These are phyloP conservation scores for Colletotrichum godetiae DNA, from an alignment of 2,329 filamentous ascomycete species.

Conservation along the genomic window DNA sequence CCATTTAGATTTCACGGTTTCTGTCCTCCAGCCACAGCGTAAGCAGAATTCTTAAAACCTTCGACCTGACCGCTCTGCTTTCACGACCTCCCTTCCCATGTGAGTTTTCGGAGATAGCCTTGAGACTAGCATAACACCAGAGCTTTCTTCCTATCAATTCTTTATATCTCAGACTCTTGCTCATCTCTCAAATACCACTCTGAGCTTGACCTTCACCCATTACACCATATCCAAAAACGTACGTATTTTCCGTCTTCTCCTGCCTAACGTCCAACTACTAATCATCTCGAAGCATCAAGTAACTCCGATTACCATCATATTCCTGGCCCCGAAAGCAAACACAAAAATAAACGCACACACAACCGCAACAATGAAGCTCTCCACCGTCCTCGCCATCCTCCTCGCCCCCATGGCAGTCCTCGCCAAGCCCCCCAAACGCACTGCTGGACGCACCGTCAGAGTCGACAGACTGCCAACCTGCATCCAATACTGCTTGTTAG, in stretches of 20 bases:
- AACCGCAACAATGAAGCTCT: not conserved
- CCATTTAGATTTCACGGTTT: too few relatives aligned
- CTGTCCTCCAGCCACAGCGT: too few relatives aligned
- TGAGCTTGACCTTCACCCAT: not conserved
- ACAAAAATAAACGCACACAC: not conserved
- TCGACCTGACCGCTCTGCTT: not conserved
- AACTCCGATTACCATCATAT: not conserved
- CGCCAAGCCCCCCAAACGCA: not conserved
- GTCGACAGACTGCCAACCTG: not conserved
- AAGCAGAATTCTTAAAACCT: not conserved
- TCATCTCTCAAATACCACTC: not conserved
- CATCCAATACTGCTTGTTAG: not conserved
- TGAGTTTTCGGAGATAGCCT: too few relatives aligned
- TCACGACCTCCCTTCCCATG: not conserved
- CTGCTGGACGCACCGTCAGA: not conserved
- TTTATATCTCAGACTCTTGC: not conserved
- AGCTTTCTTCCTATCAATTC: not conserved
- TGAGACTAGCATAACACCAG: too few relatives aligned
- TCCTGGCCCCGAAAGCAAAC: not conserved
- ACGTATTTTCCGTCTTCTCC: not conserved
- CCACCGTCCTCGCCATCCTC: not conserved
- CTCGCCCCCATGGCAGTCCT: not conserved
- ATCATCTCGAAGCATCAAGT: not conserved
- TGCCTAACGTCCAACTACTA: not conserved
- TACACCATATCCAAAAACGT: not conserved